These are phyloP conservation scores for Paraphaeosphaeria sporulosa DNA, from an alignment of 2,329 filamentous ascomycete genomes.

Conservation along the genomic window DNA sequence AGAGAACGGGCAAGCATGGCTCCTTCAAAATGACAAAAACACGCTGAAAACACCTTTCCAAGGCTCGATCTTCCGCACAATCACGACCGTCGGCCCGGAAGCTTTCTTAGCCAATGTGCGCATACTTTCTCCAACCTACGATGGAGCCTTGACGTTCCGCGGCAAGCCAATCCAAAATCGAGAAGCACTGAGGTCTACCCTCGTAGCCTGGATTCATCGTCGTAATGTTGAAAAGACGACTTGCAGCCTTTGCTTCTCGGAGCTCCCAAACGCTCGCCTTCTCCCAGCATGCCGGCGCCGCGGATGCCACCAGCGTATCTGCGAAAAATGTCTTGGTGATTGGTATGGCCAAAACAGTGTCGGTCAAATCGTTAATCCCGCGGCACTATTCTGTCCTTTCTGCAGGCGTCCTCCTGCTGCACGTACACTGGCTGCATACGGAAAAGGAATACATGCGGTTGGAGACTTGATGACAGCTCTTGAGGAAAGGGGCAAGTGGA, in stretches of 20 bases:
- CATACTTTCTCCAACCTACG: conserved; percentile 43
- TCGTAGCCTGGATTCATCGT: conserved; percentile 49
- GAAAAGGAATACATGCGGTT: conserved; percentile 49
- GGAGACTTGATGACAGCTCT: conserved; percentile 51
- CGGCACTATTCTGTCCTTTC: conserved; percentile 60
- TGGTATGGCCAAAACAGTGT: conserved; percentile 59
- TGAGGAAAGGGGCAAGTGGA: conserved; percentile 52
- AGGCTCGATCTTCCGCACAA: conserved; percentile 48
- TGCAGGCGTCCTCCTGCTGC: conserved; percentile 56
- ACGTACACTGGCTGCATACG: conserved; percentile 45
- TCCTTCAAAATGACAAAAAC: conserved; percentile 52
- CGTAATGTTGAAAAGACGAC: conserved; percentile 50
- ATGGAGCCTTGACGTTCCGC: conserved; percentile 29
- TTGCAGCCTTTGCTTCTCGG: conserved; percentile 59
- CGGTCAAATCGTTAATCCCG: conserved; percentile 57
- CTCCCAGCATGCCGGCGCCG: conserved; percentile 55
- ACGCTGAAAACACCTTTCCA: conserved; percentile 51
- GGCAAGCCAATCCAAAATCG: conserved; percentile 57
- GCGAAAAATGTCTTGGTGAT: conserved; percentile 47
- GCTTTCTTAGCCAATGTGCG: conserved; percentile 49
- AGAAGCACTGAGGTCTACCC: conserved; percentile 41
- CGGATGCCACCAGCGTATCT: conserved; percentile 56
- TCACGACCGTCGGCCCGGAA: conserved; percentile 34
- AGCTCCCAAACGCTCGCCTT: conserved; percentile 47
- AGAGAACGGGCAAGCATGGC: conserved; percentile 56